phyloP scores from a whole-genome alignment of 768 basidiomycete genomes.

The Megacollybia marginata region DNA sequence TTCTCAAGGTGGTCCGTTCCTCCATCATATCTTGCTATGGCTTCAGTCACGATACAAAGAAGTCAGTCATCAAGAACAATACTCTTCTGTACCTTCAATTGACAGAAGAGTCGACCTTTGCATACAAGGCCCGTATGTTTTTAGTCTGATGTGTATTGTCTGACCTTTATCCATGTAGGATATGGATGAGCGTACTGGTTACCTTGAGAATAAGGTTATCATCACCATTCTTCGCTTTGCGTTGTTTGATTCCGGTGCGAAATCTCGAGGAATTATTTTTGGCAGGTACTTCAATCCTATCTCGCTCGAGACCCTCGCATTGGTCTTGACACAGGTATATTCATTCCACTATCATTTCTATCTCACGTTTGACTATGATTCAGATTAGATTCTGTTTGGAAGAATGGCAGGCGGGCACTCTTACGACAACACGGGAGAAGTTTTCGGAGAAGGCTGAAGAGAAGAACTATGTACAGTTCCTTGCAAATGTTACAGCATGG shows the following conservation, averaged over 20 bases:
- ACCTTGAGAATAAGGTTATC: no score
- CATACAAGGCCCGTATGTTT: no score
- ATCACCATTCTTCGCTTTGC: background rate
- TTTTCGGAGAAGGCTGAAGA: background rate
- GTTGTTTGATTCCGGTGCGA: background rate
- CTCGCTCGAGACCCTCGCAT: background rate
- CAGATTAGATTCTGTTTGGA: background rate
- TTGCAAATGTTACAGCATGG: background rate
- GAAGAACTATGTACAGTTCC: background rate
- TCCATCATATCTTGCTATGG: background rate
- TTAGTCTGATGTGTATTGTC: no score
- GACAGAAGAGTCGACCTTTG: background rate
- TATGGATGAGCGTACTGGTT: no score
- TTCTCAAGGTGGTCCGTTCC: background rate
- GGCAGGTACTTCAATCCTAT: background rate
- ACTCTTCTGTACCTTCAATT: slow-evolving; percentile 1
- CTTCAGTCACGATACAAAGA: background rate
- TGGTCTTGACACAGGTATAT: background rate
- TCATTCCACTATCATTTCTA: background rate
- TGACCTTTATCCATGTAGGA: no score
- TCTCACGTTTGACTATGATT: background rate
- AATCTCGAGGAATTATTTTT: background rate
- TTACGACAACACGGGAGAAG: background rate
- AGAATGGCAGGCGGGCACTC: background rate
- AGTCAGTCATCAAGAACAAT: background rate